Evolutionary conservation across 768 basidiomycete species (phyloP).

Genomic region (Gelatoporia subvermispora): DNA sequence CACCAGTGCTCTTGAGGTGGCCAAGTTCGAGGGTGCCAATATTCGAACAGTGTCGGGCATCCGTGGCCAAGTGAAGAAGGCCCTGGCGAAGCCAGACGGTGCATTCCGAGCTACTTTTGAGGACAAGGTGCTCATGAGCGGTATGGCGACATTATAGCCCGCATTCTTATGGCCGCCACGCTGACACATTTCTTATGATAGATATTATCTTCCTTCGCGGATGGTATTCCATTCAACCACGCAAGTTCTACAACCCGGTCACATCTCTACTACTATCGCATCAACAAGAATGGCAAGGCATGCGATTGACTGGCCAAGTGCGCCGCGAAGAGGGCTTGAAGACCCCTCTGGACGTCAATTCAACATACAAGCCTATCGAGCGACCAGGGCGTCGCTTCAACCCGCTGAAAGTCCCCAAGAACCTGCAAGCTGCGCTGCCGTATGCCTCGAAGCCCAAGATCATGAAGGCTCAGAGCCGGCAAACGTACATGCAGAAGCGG

Average conservation of each 20-base stretch:
- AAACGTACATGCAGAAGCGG: conserved; percentile 91
- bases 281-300: conserved; percentile 84
- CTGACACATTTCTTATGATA: not conserved
- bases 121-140: conserved; percentile 94
- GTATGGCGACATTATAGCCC: conserved; percentile 41
- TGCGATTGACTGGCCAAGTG: conserved; percentile 94
- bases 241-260: conserved; percentile 95
- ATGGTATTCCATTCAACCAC: conserved; percentile 94
- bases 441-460: conserved; percentile 90
- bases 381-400: conserved; percentile 85
- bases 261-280: conserved; percentile 83
- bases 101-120: conserved; percentile 96
- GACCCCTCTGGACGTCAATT: conserved; percentile 78
- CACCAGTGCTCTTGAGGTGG: conserved; percentile 85
- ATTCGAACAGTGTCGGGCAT: conserved; percentile 94
- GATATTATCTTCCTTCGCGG: conserved; percentile 94
- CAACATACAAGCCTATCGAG: conserved; percentile 81
- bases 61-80: conserved; percentile 95
- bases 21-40: conserved; percentile 98
- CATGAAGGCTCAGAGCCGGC: conserved; percentile 63
- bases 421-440: conserved; percentile 86
- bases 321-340: conserved; percentile 81
- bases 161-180: not conserved
- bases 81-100: conserved; percentile 90
- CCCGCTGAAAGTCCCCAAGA: conserved; percentile 79